Base-by-base conservation (phyloP, 2,329 filamentous ascomycete species). In the Hansfordia pulvinata region DNA sequence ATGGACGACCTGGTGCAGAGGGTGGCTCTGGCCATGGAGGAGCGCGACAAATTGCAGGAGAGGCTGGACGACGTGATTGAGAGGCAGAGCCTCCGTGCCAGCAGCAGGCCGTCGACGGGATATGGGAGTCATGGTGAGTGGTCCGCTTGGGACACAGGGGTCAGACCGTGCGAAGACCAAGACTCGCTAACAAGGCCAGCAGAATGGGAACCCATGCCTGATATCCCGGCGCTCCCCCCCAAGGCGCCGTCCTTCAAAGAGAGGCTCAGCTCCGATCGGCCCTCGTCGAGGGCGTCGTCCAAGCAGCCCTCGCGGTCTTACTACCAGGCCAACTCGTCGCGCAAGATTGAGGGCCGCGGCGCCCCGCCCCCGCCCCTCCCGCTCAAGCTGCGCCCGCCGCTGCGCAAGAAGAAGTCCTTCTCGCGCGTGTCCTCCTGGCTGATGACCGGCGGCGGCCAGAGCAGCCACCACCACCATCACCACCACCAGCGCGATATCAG, bases 331-430 rank as follows among this genome's bases (percentile, higher is more conserved):
- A 50, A 35, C 39, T 47, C 36, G 41, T 52, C 33, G 33, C 50
- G 30, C 35, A 47, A 44, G 26, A 38, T 46, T 8, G 43, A 56
- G 13, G 50, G 55, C 5, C 45, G n/a, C n/a, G n/a, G 50, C 6
- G 50, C 56, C 2, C 55, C 64, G 2, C 63, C 66, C 3, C 69
- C 69, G 2, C 69, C 70, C 3, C 50, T 73, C 4, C 69, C 69
- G 0, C 56, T 74, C 14, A 61, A 70, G 10, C 55, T 72, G 30
- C 62, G 64, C n/a, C 69, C 69, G 6, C 67, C 68, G 2, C 43
- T 76, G 34, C 56, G 71, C 31, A 76, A 76, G 55, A 76, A 75
- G 56, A 76, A 76, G 41, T 74, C 70, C 0, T 76, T 77, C 41
- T 70, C 69, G 8, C 58, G 62, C 10, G 65, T 76, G 7, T 74